phyloP scores from a whole-genome alignment of 2,329 filamentous ascomycete species.

The Trichoderma pleuroti region DNA sequence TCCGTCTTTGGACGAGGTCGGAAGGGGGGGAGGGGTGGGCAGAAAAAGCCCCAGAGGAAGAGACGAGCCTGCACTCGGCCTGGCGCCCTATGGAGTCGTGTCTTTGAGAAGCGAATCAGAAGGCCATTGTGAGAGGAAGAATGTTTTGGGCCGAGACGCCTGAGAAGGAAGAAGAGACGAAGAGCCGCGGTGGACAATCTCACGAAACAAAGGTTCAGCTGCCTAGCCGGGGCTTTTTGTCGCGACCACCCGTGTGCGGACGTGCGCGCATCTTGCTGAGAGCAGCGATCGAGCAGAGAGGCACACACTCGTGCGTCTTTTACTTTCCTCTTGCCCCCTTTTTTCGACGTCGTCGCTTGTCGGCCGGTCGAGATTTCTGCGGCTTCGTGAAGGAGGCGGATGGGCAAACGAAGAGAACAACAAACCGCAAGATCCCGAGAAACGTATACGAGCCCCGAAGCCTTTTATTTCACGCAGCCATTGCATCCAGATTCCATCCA shows the following conservation, averaged over 20 bases:
- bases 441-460: not conserved
- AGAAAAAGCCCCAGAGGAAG: not conserved
- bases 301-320: not conserved
- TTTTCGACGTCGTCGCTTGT: not conserved
- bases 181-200: not conserved
- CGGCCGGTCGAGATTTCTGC: not conserved
- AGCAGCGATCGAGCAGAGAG: not conserved
- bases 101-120: not conserved
- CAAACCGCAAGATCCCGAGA: not conserved
- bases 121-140: not conserved
- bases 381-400: not conserved
- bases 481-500: not conserved
- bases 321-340: not conserved
- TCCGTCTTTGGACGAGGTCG: conserved; percentile 34
- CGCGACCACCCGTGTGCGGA: conserved; percentile 1
- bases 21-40: conserved; percentile 14
- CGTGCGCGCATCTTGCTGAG: not conserved
- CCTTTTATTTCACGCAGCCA: not conserved
- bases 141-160: not conserved
- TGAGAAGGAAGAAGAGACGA: not conserved
- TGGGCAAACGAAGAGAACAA: not conserved
- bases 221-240: not conserved
- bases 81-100: not conserved
- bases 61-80: not conserved
- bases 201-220: not conserved